Evolutionary conservation across 192 early-diverging fungal genomes (phyloP), one percentile per base, ranked within the genome.

Genomic region (Backusella luteola): DNA sequence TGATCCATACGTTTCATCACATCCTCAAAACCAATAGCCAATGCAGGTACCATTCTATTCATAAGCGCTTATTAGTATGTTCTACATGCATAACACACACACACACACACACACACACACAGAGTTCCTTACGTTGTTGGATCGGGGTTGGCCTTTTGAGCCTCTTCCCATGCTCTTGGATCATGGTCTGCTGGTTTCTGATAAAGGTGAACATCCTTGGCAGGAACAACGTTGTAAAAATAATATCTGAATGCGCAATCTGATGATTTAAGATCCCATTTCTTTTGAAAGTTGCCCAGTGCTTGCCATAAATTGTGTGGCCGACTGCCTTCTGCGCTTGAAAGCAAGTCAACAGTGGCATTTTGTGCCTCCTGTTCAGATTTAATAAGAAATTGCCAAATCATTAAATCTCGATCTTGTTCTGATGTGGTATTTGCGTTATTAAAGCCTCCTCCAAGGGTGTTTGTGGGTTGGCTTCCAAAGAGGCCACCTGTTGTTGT

Each of bases 191-290:
- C 87, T 14, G 92, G 91, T 63, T 87, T 90, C 69, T 85, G 88
- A 71, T 98, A 98, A 52, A 90, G 75, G 32, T 85, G 86, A 12
- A 93, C 93, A 85, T 97, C 94, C 3, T 84, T 87, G 0, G 96
- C 92, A 81, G 95, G 91, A 0, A 94, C 95, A 76, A 95, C 90
- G 78, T 98, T 99, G 84, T 99, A 99, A 81, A 99, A 97, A 78
- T 97, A 99, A 76, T 96, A 91, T 89, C 92, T 93, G 80, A 97
- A 96, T 63, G 91, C 89, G 77, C 93, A 97, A 73, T 86, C 84
- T 15, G 93, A 91, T 53, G 89, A 91, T 26, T 87, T 79, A 8
- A 94, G 91, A 75, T 96, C 89, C 95, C 95, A 97, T 74, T 84
- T 84, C 36, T 89, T 88, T 76, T 92, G 91, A 38, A 97, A 90